Evolutionary conservation across 169 alveolate species (phyloP), one percentile per base, ranked within the genome.

Genomic region (Theileria parva): DNA sequence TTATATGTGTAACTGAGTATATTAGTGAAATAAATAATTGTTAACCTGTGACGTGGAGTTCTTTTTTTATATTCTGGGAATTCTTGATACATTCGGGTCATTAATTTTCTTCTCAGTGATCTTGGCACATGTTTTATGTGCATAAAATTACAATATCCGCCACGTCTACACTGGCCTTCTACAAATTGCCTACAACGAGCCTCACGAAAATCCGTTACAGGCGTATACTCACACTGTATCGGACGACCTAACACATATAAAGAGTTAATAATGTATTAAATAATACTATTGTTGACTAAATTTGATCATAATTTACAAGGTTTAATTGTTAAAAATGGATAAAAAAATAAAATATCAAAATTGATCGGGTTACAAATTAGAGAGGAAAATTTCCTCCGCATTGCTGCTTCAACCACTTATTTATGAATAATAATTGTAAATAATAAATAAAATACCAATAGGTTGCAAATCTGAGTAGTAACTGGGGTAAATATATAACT

Each of bases 141-240:
- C 97, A 98, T 97, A 92, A 97, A 98, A 86, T 98, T 98, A 80
- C 99, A 98, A 88, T 96, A 98, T 28, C 99, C 99, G 17, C 99
- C 98, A 66, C 99, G 93, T 48, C 97, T 95, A 91, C 99, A 98
- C 53, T 94, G 95, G 4, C 99, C 99, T 71, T 98, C 99, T 37
- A 96, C 98, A 85, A 96, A 97, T 85, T 98, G 98, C 48, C 99
- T 94, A 79, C 99, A 98, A 64, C 97, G 92, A 39, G 99, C 99
- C 74, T 98, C 99, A 61, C 97, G 94, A 89, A 98, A 98, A 86
- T 98, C 99, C n/a, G 99, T 95, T 7, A 98, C 99, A 8, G 99
- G 99, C 15, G 99, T 95, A 86, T 93, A 98, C 81, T 98, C 99
- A 27, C 95, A 95, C 63, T 95, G 94, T n/a, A 98, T 96, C 8